Base-by-base conservation (phyloP, 2,329 filamentous ascomycete genomes). In the Paecilomyces dactylethromorphus region DNA sequence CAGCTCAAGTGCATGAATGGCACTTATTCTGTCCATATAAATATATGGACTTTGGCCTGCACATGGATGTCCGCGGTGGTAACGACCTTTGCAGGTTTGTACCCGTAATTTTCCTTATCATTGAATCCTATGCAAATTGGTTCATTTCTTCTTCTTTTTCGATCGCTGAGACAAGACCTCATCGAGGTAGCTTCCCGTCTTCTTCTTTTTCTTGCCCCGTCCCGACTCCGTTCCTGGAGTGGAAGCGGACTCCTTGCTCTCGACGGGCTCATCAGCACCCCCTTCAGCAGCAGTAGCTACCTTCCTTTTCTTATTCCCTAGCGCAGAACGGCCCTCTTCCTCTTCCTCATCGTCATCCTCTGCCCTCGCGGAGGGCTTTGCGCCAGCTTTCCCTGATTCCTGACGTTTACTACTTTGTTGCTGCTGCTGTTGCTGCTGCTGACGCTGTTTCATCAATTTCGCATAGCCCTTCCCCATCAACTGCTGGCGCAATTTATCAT, bases 151-250 rank as follows among this genome's bases (percentile, higher is more conserved):
- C 64, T 77, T 79, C 72, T 83, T 84, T 63, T 78, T 81, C 7
- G 78, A 76, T 58, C 74, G 63, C 54, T 74, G 66, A n/a, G 71
- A 71, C 54, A 78, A 64, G 15, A 85, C 68, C 62, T 85, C 81
- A 67, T 86, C 83, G 24, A 86, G 71, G 64, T 81, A 85, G 60
- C 77, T 83, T 13, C 67, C 73, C 1, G 73, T 73, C 55, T 76
- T 31, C 12, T 57, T 45, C 24, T 57, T 62, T 33, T 55, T 60
- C 52, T 58, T 60, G 11, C 58, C 58, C 18, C 39, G 39, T 52
- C 50, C 26, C 11, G 50, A 52, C 18, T 29, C 50, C 5, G 50
- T 13, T 12, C 22, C 50, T 15, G 50, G 11, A 52, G 21, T 21
- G 12, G 49, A 29, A 13, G 24, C 18, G 22, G 39, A 22, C 29